These are phyloP conservation scores for Dicorynia guianensis DNA, from an alignment of 306 rosid genomes.

Conservation along the genomic window DNA sequence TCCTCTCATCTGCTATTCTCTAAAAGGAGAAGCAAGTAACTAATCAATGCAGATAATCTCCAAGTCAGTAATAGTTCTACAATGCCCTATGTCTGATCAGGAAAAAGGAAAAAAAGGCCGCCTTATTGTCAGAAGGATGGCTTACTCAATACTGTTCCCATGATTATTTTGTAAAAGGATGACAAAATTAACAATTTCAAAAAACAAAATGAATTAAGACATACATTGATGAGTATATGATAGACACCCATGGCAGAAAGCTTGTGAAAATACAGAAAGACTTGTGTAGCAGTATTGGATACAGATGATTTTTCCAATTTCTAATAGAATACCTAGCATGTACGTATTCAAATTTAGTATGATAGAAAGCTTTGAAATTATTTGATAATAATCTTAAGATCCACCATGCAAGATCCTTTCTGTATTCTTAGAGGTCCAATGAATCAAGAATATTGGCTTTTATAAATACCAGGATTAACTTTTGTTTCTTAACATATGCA, in stretches of 20 bases:
- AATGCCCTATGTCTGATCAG: constrained; percentile 27
- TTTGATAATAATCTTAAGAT: constrained; percentile 15
- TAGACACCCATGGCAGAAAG: neutral
- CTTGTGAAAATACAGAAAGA: neutral
- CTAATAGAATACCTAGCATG: neutral
- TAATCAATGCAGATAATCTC: constrained; percentile 35
- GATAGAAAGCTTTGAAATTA: neutral
- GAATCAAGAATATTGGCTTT: neutral
- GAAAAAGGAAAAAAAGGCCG: constrained; percentile 26
- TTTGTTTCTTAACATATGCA: no score
- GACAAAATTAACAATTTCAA: neutral
- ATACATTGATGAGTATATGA: neutral
- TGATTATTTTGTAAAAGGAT: constrained; percentile 3
- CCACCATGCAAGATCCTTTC: neutral
- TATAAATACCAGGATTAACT: neutral
- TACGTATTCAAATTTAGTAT: neutral
- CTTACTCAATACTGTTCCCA: neutral
- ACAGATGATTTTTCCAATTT: neutral
- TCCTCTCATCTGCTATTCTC: constrained; percentile 94
- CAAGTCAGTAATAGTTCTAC: constrained; percentile 11
- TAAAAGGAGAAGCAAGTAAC: constrained; percentile 46
- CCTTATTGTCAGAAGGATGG: neutral
- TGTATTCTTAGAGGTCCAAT: neutral
- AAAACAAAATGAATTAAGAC: neutral
- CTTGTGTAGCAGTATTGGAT: neutral